Conservation (phyloP, 2,329 filamentous ascomycete genomes). For the Xylariaceae sp. region DNA sequence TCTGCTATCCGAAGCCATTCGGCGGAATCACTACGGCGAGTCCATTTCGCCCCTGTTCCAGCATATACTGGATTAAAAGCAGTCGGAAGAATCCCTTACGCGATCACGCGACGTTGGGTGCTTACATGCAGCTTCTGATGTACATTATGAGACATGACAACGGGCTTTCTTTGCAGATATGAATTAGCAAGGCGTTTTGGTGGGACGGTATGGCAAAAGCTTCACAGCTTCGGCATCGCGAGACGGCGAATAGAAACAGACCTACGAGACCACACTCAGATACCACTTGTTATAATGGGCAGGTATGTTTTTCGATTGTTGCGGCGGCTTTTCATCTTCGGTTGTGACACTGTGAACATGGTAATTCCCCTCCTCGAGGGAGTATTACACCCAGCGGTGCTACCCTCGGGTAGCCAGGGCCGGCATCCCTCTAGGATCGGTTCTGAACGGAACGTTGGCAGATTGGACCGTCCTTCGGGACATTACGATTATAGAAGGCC, state of each 20-base stretch:
- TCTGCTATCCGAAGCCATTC: slow-evolving; percentile 84
- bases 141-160: slow-evolving; percentile 26
- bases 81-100: slow-evolving; percentile 8
- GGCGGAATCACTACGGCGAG: slow-evolving; percentile 95
- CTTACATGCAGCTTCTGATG: slow-evolving; percentile 17
- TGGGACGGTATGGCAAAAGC: slow-evolving; percentile 17
- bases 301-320: slow-evolving; percentile 27
- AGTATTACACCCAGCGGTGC: slow-evolving; percentile 58
- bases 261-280: slow-evolving; percentile 26
- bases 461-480: slow-evolving; percentile 40
- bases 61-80: slow-evolving; percentile 53
- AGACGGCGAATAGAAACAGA: slow-evolving; percentile 19
- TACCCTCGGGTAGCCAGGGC: slow-evolving; percentile 69
- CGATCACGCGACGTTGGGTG: slow-evolving; percentile 20
- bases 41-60: slow-evolving; percentile 67
- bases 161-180: slow-evolving; percentile 20
- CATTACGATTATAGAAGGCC: slow-evolving; percentile 35
- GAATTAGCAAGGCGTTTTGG: slow-evolving; percentile 29
- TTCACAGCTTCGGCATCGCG: slow-evolving; percentile 12
- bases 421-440: slow-evolving; percentile 61
- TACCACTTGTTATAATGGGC: slow-evolving; percentile 24
- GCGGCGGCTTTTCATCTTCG: neutral
- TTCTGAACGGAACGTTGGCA: slow-evolving; percentile 82
- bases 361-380: neutral
- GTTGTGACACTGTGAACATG: slow-evolving; percentile 10